phyloP scores from a whole-genome alignment of 495 filamentous ascomycete genomes.

The Podospora conica region DNA sequence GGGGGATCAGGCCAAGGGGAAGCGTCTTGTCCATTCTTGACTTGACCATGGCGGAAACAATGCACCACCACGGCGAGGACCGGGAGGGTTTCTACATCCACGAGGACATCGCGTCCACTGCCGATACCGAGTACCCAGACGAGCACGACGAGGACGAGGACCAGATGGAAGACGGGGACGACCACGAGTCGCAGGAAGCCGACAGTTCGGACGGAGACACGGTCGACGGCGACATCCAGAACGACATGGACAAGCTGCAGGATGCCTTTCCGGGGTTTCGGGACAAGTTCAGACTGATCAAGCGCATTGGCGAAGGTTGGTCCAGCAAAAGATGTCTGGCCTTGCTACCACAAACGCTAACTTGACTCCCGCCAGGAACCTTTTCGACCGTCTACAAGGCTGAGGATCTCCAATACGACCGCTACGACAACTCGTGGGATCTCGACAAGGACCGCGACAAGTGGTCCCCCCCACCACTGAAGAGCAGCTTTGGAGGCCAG shows the following conservation, averaged over 20 bases:
- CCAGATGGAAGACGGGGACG: conserved; percentile 34
- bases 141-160: conserved; percentile 32
- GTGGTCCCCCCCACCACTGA: conserved; percentile 57
- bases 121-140: conserved; percentile 29
- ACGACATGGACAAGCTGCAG: conserved; percentile 84
- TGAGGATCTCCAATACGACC: conserved; percentile 84
- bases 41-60: conserved; percentile 11
- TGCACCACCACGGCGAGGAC: conserved; percentile 20
- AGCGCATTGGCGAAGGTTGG: conserved; percentile 90
- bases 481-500: conserved; percentile 24
- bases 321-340: conserved; percentile 6
- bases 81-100: conserved; percentile 33
- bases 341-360: background rate
- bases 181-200: conserved; percentile 43
- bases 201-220: conserved; percentile 55
- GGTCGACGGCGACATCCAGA: conserved; percentile 63
- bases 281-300: conserved; percentile 79
- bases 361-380: conserved; percentile 54
- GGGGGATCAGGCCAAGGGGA: background rate
- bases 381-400: conserved; percentile 99
- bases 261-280: conserved; percentile 77
- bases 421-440: conserved; percentile 85
- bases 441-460: conserved; percentile 55
- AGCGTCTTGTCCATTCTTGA: background rate
- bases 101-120: conserved; percentile 31